phyloP scores from a whole-genome alignment of 2,329 filamentous ascomycete species.

The Dothideomycetes sp. region DNA sequence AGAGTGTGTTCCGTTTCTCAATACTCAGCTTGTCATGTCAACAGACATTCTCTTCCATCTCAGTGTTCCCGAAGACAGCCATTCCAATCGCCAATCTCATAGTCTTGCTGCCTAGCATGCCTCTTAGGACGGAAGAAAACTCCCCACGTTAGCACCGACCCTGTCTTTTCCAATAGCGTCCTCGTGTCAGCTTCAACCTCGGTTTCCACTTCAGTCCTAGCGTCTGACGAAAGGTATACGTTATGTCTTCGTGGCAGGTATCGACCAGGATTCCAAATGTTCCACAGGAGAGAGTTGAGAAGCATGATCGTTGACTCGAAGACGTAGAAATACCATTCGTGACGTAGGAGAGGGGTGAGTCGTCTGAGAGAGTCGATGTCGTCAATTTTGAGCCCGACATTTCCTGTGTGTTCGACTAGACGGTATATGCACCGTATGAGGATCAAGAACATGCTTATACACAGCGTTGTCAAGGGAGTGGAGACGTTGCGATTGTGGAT shows the following conservation, averaged over 20 bases:
- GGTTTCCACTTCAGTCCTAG: constrained; percentile 35
- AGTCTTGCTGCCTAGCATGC: too few species aligned
- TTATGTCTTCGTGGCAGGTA: constrained; percentile 40
- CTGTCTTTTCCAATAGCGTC: not conserved
- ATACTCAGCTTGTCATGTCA: too few species aligned
- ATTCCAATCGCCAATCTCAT: too few species aligned
- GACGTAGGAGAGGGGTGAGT: constrained; percentile 27
- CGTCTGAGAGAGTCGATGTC: not conserved
- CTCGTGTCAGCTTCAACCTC: constrained; percentile 16
- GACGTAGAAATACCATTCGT: constrained; percentile 45
- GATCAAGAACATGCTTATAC: constrained; percentile 39
- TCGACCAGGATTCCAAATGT: constrained; percentile 41
- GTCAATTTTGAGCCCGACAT: constrained; percentile 22
- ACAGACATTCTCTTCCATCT: too few species aligned
- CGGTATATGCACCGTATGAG: constrained; percentile 42
- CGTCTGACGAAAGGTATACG: constrained; percentile 42
- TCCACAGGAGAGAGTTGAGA: constrained; percentile 40
- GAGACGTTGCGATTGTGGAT: constrained; percentile 36
- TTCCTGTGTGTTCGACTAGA: constrained; percentile 39
- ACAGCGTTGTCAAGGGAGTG: constrained; percentile 36
- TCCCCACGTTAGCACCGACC: not conserved
- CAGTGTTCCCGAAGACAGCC: too few species aligned
- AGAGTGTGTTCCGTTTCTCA: too few species aligned
- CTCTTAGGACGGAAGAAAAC: constrained; percentile 5
- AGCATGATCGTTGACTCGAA: constrained; percentile 46